Percentiles rank a stretch among this genome's conserved stretches.
Evolutionary conservation across 2,329 filamentous ascomycete species (phyloP).

Genomic region (Venturia nashicola): DNA sequence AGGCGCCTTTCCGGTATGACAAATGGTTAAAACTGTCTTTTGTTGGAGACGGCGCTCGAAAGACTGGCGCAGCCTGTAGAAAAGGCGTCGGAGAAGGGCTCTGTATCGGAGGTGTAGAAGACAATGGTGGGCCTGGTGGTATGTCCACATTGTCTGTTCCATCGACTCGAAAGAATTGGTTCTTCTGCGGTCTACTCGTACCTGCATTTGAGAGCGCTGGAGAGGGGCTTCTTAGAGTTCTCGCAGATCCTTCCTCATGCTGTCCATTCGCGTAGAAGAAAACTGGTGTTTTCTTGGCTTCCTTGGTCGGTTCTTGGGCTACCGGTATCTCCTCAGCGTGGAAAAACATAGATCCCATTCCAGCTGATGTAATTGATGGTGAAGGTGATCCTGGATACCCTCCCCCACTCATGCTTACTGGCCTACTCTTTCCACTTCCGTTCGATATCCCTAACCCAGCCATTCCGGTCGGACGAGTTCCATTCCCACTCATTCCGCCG

Average conservation of each 20-base stretch:
- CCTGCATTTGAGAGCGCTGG: conserved; percentile 22
- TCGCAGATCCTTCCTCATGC: conserved; percentile 21
- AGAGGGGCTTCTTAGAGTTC: conserved; percentile 18
- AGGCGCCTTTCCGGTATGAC: conserved; percentile 9
- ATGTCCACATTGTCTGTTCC: conserved; percentile 38
- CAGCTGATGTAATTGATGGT: conserved; percentile 22
- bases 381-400: conserved; percentile 10
- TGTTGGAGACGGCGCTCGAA: conserved; percentile 2
- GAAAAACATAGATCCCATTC: conserved; percentile 61
- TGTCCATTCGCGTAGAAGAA: conserved; percentile 43
- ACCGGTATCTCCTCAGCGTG: conserved; percentile 63
- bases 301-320: conserved; percentile 20
- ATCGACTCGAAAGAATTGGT: conserved; percentile 63
- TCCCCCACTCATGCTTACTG: conserved; percentile 21
- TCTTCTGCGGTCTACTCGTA: conserved; percentile 23
- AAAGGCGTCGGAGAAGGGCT: neutral
- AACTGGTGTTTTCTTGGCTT: conserved; percentile 30
- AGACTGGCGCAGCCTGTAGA: conserved; percentile 1
- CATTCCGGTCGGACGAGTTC: neutral
- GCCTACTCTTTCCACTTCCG: conserved; percentile 15
- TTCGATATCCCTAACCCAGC: neutral
- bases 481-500: conserved; percentile 14
- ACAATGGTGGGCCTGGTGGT: conserved; percentile 12
- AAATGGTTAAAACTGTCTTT: conserved; percentile 4
- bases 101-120: conserved; percentile 16